These are phyloP conservation scores for Helminthosporium solani DNA, from an alignment of 2,329 filamentous ascomycete genomes.

Conservation along the genomic window DNA sequence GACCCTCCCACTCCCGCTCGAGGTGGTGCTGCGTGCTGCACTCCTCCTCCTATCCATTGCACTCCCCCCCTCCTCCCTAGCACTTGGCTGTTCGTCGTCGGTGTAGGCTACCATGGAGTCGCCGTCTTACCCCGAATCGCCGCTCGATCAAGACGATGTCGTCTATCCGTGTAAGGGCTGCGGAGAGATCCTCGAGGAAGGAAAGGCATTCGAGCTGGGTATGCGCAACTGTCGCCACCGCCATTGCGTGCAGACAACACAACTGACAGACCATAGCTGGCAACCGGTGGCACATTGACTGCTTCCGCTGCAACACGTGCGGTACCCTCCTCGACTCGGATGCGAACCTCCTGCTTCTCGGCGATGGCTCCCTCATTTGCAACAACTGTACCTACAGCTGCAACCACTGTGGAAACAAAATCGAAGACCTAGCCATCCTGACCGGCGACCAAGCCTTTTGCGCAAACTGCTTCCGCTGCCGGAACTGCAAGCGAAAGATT, in stretches of 20 bases:
- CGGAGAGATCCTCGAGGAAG: conserved; percentile 85
- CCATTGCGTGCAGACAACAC: not conserved
- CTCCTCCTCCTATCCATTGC: not conserved
- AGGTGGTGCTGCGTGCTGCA: not conserved
- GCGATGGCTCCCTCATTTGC: conserved; percentile 96
- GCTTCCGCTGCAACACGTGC: conserved; percentile 97
- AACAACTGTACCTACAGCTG: conserved; percentile 99
- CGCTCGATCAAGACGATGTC: conserved; percentile 49
- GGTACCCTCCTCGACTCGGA: conserved; percentile 95
- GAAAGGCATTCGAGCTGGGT: conserved; percentile 98
- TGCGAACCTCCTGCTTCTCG: conserved; percentile 92
- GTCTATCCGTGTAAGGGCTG: conserved; percentile 67
- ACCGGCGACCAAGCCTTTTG: conserved; percentile 98
- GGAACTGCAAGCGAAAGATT: conserved; percentile 98
- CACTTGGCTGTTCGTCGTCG: too few species aligned
- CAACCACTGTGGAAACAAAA: conserved; percentile 94
- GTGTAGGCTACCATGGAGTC: conserved; percentile 53
- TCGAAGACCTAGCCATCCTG: conserved; percentile 94
- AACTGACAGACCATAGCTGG: conserved; percentile 63
- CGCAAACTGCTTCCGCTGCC: conserved; percentile 92
- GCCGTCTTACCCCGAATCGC: conserved; percentile 55
- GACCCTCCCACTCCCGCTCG: too few species aligned
- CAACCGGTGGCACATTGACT: conserved; percentile 98
- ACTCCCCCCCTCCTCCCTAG: too few species aligned
- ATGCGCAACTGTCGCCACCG: conserved; percentile 37